Conservation (phyloP, 345 rosid genomes). For the Erucastrum elatum region DNA sequence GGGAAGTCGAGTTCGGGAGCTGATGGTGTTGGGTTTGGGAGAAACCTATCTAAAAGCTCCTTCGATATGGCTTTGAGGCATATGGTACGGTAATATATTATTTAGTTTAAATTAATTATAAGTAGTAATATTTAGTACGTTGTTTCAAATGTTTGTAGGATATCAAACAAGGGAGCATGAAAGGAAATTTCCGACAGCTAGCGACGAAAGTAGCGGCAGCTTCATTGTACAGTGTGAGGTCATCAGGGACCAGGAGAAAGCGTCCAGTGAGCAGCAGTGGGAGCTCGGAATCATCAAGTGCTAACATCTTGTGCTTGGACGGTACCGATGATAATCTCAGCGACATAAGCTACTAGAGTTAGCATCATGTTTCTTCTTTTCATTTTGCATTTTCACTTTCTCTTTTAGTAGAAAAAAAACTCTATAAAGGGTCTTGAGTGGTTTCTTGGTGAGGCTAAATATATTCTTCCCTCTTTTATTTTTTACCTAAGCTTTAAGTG, state of each 20-base stretch:
- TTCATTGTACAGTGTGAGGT: conserved; percentile 67
- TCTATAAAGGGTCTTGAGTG: background rate
- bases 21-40: conserved; percentile 67
- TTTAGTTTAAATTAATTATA: background rate
- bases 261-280: conserved; percentile 60
- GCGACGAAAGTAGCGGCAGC: conserved; percentile 60
- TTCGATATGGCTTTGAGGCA: conserved; percentile 83
- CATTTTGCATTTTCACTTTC: background rate
- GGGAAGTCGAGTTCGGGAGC: conserved; percentile 42
- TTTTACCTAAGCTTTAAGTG: background rate
- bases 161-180: conserved; percentile 64
- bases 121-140: background rate
- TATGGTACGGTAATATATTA: conserved; percentile 48
- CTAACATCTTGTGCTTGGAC: conserved; percentile 54
- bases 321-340: conserved; percentile 44
- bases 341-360: conserved; percentile 19
- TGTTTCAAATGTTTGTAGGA: conserved; percentile 34
- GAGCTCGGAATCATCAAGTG: conserved; percentile 71
- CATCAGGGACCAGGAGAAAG: conserved; percentile 45
- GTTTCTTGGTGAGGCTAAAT: background rate
- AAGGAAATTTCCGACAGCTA: conserved; percentile 55
- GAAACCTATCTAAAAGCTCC: conserved; percentile 69
- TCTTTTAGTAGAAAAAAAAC: background rate
- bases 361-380: background rate
- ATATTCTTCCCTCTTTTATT: background rate